Conservation (phyloP, 306 rosid genomes). For the Vicia sativa region DNA sequence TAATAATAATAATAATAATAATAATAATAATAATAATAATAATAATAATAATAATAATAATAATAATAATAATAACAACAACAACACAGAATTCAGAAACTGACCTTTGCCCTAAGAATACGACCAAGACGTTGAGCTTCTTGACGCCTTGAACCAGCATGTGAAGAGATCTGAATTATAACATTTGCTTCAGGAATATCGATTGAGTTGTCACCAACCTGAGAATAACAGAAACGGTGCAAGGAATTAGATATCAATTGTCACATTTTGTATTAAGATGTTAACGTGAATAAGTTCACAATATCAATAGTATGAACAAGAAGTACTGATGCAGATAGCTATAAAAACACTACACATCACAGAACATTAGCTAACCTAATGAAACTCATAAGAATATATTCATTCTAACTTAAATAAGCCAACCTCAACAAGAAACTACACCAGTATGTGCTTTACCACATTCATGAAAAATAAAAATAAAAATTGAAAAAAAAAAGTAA, state of each 20-base stretch:
- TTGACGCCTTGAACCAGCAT: constrained; percentile 99
- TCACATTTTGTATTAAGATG: constrained; percentile 20
- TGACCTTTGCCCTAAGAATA: constrained; percentile 98
- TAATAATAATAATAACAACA: constrained; percentile 1
- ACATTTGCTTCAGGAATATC: constrained; percentile 98
- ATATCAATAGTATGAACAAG: constrained; percentile 30
- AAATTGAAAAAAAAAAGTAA: too few species aligned
- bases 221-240: constrained; percentile 40
- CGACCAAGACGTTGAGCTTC: constrained; percentile 99
- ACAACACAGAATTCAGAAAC: constrained; percentile 31
- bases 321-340: constrained; percentile 22
- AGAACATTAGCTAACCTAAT: constrained; percentile 17
- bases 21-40: neutral
- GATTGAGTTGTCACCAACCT: constrained; percentile 98
- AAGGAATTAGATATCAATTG: constrained; percentile 27
- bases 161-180: constrained; percentile 96
- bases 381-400: constrained; percentile 21
- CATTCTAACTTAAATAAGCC: constrained; percentile 1
- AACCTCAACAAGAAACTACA: neutral
- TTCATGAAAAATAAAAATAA: constrained; percentile 1
- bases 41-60: neutral
- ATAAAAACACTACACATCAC: constrained; percentile 5
- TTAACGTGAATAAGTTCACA: constrained; percentile 17
- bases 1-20: constrained; percentile 2
- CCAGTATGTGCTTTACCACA: constrained; percentile 16